Evolutionary conservation across 495 filamentous ascomycete species (phyloP), one percentile per base, ranked within the genome.

Genomic region (Thozetella sp.): DNA sequence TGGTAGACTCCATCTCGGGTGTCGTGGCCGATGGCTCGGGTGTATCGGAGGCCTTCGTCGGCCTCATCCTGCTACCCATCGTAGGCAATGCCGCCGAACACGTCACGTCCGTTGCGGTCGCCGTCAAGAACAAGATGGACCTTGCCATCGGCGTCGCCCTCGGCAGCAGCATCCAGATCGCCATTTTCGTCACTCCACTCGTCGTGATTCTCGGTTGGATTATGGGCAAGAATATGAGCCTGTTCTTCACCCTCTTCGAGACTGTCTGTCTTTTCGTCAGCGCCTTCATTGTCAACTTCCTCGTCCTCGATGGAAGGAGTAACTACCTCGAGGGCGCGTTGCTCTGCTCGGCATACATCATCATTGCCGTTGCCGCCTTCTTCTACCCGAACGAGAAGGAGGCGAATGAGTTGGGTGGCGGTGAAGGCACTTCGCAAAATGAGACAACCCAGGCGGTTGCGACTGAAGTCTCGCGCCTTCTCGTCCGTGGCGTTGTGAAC

Each of bases 121-220:
- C 91, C 13, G 78, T 81, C 45, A 93, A 93, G 77, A 93, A 94
- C 75, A 96, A 96, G 74, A 93, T 94, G 91, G 91, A 94, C 77
- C 75, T 94, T 30, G 86, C 92, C 1, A 91, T 96, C 59, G 92
- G 90, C 63, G 89, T 94, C 23, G 90, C 91, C 1, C 84, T 94
- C 9, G 92, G 92, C 20, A 89, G 84, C 55, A 89, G 84, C 62
- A 93, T 96, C 67, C 92, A 94, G 72, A 86, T 88, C 73, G 90
- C 92, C 11, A 80, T 96, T 52, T 93, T 94, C 73, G 85, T 96
- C 34, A 94, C 91, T 0, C 92, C 92, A 0, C 72, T 94, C 51
- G 81, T 93, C 19, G 90, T 96, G 20, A 82, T 93, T 17, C 77
- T 93, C 12, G 92, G 91, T 22, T 94, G 91, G 92, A 81, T 79